Base-by-base conservation (phyloP, 2,329 filamentous ascomycete genomes). In the Fusarium burgessii region DNA sequence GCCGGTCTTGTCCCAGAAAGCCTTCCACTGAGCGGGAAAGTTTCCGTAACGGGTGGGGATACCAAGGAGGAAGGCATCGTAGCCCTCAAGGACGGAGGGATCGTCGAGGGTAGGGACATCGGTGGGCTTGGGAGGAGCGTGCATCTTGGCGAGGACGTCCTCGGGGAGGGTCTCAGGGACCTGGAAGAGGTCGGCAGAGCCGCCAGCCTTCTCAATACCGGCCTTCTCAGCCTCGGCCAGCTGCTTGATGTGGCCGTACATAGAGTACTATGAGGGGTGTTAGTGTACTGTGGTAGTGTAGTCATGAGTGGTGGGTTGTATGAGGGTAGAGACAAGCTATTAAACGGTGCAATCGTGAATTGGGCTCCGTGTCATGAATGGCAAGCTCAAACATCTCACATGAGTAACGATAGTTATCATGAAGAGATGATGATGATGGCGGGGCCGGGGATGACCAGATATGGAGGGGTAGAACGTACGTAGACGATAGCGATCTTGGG, bases 11-110 rank as follows among this genome's bases (percentile, higher is more conserved):
- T 99, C 96, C 93, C 94, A 97, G 87, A 94, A 95, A 43, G 90
- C 83, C 87, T 96, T 98, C 93, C 93, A 98, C 85, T 99, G 96
- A 20, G 92, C 93, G 51, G 95, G 95, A 88, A 97, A 97, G 90
- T 97, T 98, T 77, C 96, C 96, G 85, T 93, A 99, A 74, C 96
- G 90, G 55, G 96, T 99, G 66, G 96, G 96, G 81, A 98, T 96
- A 74, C 96, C 96, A 77, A 98, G 88, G 72, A 99, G 91, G 86
- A 98, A 91, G 74, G 86, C 96, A 78, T 98, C 95, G 85, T 97
- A 98, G 57, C 85, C 71, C 78, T 91, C 89, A 45, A 98, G 90
- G 35, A 81, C 84, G 15, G 78, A 57, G 9, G 89, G 86, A 78
- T 88, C 83, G 20, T 87, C 80, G 52, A 91, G 86, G 74, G 93